These are phyloP conservation scores for Ophiosphaerella narmari DNA, from an alignment of 2,329 filamentous ascomycete genomes.

Conservation along the genomic window DNA sequence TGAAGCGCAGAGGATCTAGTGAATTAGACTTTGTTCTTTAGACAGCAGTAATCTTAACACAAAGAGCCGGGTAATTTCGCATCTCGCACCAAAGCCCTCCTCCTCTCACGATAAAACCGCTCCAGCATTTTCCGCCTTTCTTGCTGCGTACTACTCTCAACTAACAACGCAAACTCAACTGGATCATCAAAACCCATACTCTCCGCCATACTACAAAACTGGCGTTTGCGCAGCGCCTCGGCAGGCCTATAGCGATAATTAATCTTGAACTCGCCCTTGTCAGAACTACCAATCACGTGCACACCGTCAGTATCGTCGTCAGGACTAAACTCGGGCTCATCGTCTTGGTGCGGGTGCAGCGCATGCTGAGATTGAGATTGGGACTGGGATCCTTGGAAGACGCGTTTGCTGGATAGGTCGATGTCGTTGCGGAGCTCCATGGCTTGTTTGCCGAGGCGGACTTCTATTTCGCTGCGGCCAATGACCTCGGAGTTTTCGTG, in stretches of 20 bases:
- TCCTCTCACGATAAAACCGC: conserved; percentile 74
- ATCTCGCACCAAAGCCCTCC: conserved; percentile 48
- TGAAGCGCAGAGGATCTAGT: too few species aligned
- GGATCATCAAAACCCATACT: conserved; percentile 76
- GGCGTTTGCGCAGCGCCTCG: conserved; percentile 71
- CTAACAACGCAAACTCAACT: conserved; percentile 84
- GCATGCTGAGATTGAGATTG: conserved; percentile 18
- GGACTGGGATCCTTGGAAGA: conserved; percentile 61
- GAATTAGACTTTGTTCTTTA: too few species aligned
- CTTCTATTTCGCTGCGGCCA: conserved; percentile 89
- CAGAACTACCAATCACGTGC: conserved; percentile 9
- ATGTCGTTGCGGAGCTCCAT: conserved; percentile 62
- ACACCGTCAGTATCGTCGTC: conserved; percentile 21
- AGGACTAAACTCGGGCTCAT: conserved; percentile 16
- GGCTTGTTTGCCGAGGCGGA: conserved; percentile 77
- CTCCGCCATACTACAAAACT: conserved; percentile 89
- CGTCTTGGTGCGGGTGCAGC: conserved; percentile 17
- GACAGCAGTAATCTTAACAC: too few species aligned
- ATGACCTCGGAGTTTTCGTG: conserved; percentile 97
- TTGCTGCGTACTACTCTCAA: conserved; percentile 88
- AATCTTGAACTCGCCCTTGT: conserved; percentile 47
- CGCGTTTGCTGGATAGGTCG: conserved; percentile 57
- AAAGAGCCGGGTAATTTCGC: background rate
- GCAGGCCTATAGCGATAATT: conserved; percentile 73
- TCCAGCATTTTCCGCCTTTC: conserved; percentile 79